These are phyloP conservation scores for Baudoinia panamericana DNA, from an alignment of 495 filamentous ascomycete genomes.

Conservation along the genomic window DNA sequence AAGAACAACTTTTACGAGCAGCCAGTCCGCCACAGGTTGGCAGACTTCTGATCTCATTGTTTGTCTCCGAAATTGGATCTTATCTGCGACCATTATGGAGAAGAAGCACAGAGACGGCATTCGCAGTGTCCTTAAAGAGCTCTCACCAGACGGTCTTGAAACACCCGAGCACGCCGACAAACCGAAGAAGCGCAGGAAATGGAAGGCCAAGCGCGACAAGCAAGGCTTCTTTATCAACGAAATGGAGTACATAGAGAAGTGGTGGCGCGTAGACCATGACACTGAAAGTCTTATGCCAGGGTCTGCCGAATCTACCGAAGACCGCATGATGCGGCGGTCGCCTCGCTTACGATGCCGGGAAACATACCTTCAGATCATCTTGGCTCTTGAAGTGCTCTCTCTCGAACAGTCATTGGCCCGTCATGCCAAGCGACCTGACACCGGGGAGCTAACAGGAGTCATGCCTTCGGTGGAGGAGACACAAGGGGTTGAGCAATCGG, in stretches of 20 bases:
- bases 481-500: constrained; percentile 23
- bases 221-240: constrained; percentile 68
- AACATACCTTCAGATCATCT: constrained; percentile 79
- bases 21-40: constrained; percentile 34
- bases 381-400: constrained; percentile 77
- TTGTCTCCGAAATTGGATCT: constrained; percentile 57
- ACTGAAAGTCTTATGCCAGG: constrained; percentile 32
- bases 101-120: constrained; percentile 76
- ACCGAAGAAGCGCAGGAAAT: constrained; percentile 42
- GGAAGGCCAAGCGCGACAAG: constrained; percentile 60
- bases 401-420: too few species aligned
- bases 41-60: constrained; percentile 40
- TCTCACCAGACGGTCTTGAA: constrained; percentile 39
- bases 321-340: constrained; percentile 44
- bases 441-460: too few species aligned
- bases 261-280: constrained; percentile 48
- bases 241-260: constrained; percentile 56
- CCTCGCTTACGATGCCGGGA: constrained; percentile 51
- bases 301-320: constrained; percentile 36
- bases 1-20: constrained; percentile 57
- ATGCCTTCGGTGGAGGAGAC: too few species aligned
- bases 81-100: constrained; percentile 64
- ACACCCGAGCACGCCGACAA: constrained; percentile 7
- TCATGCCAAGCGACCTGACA: too few species aligned
- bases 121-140: constrained; percentile 50